Percentiles rank a stretch among this genome's conserved stretches.
These are phyloP conservation scores for Cordyceps cateniannulata DNA, from an alignment of 2,329 filamentous ascomycete genomes.

Conservation along the genomic window DNA sequence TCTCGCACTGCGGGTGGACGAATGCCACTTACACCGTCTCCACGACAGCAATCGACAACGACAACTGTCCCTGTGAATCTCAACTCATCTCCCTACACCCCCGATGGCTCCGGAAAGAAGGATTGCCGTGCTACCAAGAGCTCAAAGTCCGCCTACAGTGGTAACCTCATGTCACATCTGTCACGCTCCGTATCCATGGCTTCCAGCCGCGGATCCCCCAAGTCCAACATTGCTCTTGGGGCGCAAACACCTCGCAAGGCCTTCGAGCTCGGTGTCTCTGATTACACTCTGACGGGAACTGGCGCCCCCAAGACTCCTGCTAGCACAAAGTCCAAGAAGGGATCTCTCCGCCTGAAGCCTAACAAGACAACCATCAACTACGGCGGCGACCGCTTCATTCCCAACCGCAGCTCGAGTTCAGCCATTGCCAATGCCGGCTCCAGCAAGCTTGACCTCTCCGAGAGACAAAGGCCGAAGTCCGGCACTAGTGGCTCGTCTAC, in stretches of 20 bases:
- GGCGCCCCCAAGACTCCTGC: constrained; percentile 58
- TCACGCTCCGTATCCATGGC: constrained; percentile 61
- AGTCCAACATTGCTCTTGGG: constrained; percentile 84
- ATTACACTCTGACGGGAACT: constrained; percentile 85
- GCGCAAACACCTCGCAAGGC: constrained; percentile 71
- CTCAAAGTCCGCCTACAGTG: constrained; percentile 71
- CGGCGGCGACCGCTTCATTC: constrained; percentile 87
- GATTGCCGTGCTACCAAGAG: constrained; percentile 40
- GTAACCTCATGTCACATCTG: constrained; percentile 74
- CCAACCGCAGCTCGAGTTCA: constrained; percentile 85
- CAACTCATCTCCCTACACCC: constrained; percentile 71
- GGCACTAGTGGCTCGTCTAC: constrained; percentile 64
- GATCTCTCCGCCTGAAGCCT: constrained; percentile 44
- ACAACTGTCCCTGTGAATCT: constrained; percentile 44
- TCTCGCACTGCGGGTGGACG: constrained; percentile 89
- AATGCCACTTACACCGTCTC: constrained; percentile 90
- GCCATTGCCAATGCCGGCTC: constrained; percentile 76
- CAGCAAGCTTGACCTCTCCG: constrained; percentile 69
- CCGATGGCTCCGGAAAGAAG: constrained; percentile 50
- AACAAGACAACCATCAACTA: constrained; percentile 79
- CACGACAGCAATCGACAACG: constrained; percentile 57
- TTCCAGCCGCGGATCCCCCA: constrained; percentile 78
- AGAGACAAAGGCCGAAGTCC: constrained; percentile 67
- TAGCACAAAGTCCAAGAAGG: constrained; percentile 52
- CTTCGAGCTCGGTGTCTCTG: constrained; percentile 84